These are phyloP conservation scores for Helianthus annuus DNA, from an alignment of 129 eudicot species.

Conservation along the genomic window HanXRQr2.0-SUNRISE NC_035434.2:79860021-79860520, in stretches of 20 bases:
- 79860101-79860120: constrained; percentile 44
- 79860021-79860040: constrained; percentile 50
- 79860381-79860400: too few species aligned
- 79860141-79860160: constrained; percentile 73
- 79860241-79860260: neutral
- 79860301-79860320: neutral
- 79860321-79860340: too few species aligned
- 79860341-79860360: too few species aligned
- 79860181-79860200: neutral
- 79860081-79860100: constrained; percentile 52
- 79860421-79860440: too few species aligned
- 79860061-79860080: constrained; percentile 63
- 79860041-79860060: constrained; percentile 82
- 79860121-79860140: constrained; percentile 58
- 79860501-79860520: too few species aligned
- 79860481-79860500: too few species aligned
- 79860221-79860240: too few species aligned
- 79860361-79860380: too few species aligned
- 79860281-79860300: neutral
- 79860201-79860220: too few species aligned
- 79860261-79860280: neutral
- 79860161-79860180: constrained; percentile 22
- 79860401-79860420: too few species aligned
- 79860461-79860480: too few species aligned
- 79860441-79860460: too few species aligned